A percentile compares a stretch with the other conserved stretches of the same genome.
phyloP scores from a whole-genome alignment of 805 yeast species.

The Cephaloascus albidus region DNA sequence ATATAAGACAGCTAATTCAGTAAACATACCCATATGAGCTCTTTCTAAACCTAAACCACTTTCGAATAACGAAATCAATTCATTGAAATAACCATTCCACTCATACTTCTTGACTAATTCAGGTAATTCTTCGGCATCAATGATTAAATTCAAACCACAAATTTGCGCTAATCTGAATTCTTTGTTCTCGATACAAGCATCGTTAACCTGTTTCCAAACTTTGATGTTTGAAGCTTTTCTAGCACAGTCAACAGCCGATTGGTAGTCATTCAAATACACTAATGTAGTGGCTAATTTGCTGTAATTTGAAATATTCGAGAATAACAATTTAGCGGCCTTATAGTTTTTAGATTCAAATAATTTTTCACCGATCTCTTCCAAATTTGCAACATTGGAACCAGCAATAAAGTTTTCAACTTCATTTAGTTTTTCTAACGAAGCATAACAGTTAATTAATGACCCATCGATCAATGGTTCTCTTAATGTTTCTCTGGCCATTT shows the following conservation, averaged over 20 bases:
- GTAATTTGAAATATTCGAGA: slow-evolving; percentile 82
- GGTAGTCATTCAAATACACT: slow-evolving; percentile 86
- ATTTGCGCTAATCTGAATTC: slow-evolving; percentile 97
- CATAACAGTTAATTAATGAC: slow-evolving; percentile 80
- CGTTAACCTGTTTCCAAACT: slow-evolving; percentile 97
- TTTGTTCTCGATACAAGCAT: slow-evolving; percentile 89
- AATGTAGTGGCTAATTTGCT: slow-evolving; percentile 94
- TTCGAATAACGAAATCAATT: slow-evolving; percentile 86
- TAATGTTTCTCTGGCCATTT: slow-evolving; percentile 84
- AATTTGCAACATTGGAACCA: slow-evolving; percentile 87
- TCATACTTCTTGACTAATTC: slow-evolving; percentile 85
- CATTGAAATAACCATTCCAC: slow-evolving; percentile 82
- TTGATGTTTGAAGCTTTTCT: slow-evolving; percentile 89
- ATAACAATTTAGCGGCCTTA: slow-evolving; percentile 87
- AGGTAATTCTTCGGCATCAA: slow-evolving; percentile 94
- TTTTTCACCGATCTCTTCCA: slow-evolving; percentile 87
- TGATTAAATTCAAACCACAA: slow-evolving; percentile 94
- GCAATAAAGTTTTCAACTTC: slow-evolving; percentile 82
- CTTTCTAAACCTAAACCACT: slow-evolving; percentile 94
- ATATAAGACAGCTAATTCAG: slow-evolving; percentile 87
- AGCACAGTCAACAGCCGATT: slow-evolving; percentile 97
- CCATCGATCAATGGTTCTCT: slow-evolving; percentile 93
- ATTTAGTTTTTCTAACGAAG: slow-evolving; percentile 60
- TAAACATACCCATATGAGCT: slow-evolving; percentile 99
- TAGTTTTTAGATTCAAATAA: slow-evolving; percentile 74